Conservation (phyloP, 805 yeast genomes). For the Torulaspora microellipsoides region DNA sequence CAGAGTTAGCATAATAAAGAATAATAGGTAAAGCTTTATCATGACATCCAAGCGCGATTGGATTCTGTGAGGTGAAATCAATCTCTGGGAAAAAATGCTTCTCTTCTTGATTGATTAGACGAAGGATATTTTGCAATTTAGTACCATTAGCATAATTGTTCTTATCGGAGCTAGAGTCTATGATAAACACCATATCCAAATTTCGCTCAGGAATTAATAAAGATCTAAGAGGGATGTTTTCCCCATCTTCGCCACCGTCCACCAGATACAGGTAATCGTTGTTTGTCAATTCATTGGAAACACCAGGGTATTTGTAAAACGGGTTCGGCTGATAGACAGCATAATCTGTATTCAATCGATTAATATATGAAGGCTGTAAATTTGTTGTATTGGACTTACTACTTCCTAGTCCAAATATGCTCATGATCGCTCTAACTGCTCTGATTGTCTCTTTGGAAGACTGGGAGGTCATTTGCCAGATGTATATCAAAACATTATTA, state of each 20-base stretch:
- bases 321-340: slow-evolving; percentile 63
- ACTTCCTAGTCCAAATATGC: slow-evolving; percentile 22
- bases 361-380: slow-evolving; percentile 2
- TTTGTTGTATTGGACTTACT: slow-evolving; percentile 1
- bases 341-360: slow-evolving; percentile 38
- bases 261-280: slow-evolving; percentile 44
- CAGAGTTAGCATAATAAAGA: slow-evolving; percentile 46
- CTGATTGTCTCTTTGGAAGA: slow-evolving; percentile 33
- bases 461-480: slow-evolving; percentile 39
- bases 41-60: slow-evolving; percentile 81
- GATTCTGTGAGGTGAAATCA: slow-evolving; percentile 37
- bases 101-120: slow-evolving; percentile 10
- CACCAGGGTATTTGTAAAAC: slow-evolving; percentile 38
- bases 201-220: slow-evolving; percentile 56
- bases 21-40: slow-evolving; percentile 43
- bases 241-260: slow-evolving; percentile 79
- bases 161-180: slow-evolving; percentile 52
- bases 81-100: slow-evolving; percentile 26
- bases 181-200: slow-evolving; percentile 61
- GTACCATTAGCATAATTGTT: slow-evolving; percentile 59
- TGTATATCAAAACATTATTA: slow-evolving; percentile 47
- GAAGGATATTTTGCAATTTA: slow-evolving; percentile 39
- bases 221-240: slow-evolving; percentile 66
- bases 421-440: slow-evolving; percentile 34
- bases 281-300: slow-evolving; percentile 22